Base-by-base conservation (phyloP, 2,329 filamentous ascomycete genomes). In the Penicillium sp. region DNA sequence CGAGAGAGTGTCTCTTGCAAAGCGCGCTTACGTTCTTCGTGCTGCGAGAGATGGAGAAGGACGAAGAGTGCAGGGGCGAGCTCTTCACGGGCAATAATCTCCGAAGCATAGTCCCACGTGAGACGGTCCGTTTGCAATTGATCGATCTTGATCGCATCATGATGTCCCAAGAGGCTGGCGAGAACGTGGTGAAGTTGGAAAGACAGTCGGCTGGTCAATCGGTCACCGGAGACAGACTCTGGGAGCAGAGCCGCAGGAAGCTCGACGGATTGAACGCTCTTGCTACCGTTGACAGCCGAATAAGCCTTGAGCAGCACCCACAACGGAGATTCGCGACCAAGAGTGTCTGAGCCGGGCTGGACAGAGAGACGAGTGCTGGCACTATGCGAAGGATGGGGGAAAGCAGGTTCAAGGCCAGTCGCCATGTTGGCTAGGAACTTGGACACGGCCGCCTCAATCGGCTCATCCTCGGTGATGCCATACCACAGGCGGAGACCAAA, bases 401-500 rank as follows among this genome's bases (percentile, higher is more conserved):
- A 77, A 4, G 86, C 81, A 39, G 76, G 68, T 65, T 95, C 90
- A 42, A 78, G 78, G 39, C 85, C 84, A 52, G 86, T 80, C 25
- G 78, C 73, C 40, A 97, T 76, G 60, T 95, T 90, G 47, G 84
- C 76, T 53, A 83, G 77, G 69, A 90, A 98, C 25, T 80, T 79
- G 38, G 77, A 71, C 4, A 98, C 84, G 2, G 91, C 91, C 40
- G 78, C 75, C 43, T 85, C 81, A 38, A 96, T 78, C 31, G 83
- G 79, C 39, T 90, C 86, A 33, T 83, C 78, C 29, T 81, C 75
- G 2, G 81, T 78, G 35, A 84, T 87, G 39, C 84, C 85, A 67
- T 95, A 98, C 88, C 90, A 97, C 1, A 98, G 77, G 38, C 91
- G 84, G 43, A 98, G 78, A 9, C 89, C 92, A 68, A 98, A 95